These are phyloP conservation scores for Schrenkiella parvula DNA, from an alignment of 345 rosid species.

Conservation along the genomic window DNA sequence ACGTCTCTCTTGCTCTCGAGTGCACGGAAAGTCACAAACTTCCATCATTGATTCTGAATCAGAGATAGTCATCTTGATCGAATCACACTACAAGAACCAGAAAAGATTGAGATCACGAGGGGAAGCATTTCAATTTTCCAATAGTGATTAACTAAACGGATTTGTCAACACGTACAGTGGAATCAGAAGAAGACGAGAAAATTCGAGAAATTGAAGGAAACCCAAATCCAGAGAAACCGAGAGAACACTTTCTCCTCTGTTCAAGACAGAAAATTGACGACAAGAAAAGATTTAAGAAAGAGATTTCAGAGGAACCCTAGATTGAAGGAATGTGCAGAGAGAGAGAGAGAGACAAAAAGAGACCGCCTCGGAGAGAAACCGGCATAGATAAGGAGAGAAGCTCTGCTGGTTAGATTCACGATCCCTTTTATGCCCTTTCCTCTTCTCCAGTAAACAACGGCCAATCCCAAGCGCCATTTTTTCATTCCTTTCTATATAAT, in stretches of 20 bases:
- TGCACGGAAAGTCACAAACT: conserved; percentile 48
- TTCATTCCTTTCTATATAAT: background rate
- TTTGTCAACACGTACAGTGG: conserved; percentile 13
- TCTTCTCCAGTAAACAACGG: conserved; percentile 20
- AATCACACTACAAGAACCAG: conserved; percentile 13
- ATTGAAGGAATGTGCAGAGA: conserved; percentile 10
- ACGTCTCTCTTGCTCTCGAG: conserved; percentile 66
- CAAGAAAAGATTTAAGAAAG: background rate
- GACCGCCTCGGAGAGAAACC: conserved; percentile 16
- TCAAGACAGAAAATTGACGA: background rate
- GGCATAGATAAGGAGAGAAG: conserved; percentile 11
- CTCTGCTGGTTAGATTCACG: conserved; percentile 19
- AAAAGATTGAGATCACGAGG: background rate
- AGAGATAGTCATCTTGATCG: conserved; percentile 47
- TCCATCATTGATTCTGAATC: conserved; percentile 52
- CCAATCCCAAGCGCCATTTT: conserved; percentile 27
- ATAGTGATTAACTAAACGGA: background rate
- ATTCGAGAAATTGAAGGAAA: conserved; percentile 12
- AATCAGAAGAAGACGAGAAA: conserved; percentile 17
- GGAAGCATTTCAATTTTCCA: background rate
- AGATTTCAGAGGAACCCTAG: conserved; percentile 29
- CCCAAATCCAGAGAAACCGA: conserved; percentile 6
- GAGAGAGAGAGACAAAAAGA: background rate
- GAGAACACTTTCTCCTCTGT: conserved; percentile 24
- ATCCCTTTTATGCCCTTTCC: conserved; percentile 34